Base-by-base conservation (phyloP, 352 stramenopile genomes). In the Phytophthora macrochlamydospora region DNA sequence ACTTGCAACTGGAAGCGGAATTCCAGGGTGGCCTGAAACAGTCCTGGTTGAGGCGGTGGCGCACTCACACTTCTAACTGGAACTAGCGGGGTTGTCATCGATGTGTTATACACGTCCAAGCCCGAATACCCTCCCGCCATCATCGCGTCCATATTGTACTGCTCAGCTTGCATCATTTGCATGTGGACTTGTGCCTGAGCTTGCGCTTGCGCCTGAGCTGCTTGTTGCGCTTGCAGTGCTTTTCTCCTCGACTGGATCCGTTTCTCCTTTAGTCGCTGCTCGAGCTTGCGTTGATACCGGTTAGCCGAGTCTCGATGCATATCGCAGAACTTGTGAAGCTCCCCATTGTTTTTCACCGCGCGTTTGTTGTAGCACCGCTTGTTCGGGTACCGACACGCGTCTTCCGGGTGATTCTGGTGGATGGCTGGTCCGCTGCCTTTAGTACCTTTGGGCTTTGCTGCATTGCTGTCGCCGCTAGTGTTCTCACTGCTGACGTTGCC, bases 261-360 rank as follows among this genome's bases (percentile, higher is more conserved):
- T 51, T 77, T 73, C 49, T 74, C 55, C 59, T 74, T 73, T 38
- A 78, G 69, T 9, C 76, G 68, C 44, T 76, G 63, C 52, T 91
- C 80, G 29, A 89, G 62, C 29, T 85, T 84, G 3, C 81, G 71
- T 59, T 91, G 83, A 51, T 84, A 85, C 51, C 80, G 72, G 60
- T 91, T 91, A 29, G 83, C 83, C 6, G 73, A 81, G 43, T 72
- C 67, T 11, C 83, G 81, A 44, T 91, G 83, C 32, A 59, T 73
- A 55, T 89, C 78, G 51, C 83, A 92, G 54, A 92, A 85, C 43
- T 81, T 85, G 70, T 92, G 83, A 13, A 89, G 63, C 37, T 85
- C 74, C 8, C 83, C 83, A 53, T 90, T 83, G 42, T 83, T 81
- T 66, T 91, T 92, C 44, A 90, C 56, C n/a, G 69, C 83, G 24